phyloP scores from a whole-genome alignment of 2,329 filamentous ascomycete genomes.

The Lachnellula cervina region DNA sequence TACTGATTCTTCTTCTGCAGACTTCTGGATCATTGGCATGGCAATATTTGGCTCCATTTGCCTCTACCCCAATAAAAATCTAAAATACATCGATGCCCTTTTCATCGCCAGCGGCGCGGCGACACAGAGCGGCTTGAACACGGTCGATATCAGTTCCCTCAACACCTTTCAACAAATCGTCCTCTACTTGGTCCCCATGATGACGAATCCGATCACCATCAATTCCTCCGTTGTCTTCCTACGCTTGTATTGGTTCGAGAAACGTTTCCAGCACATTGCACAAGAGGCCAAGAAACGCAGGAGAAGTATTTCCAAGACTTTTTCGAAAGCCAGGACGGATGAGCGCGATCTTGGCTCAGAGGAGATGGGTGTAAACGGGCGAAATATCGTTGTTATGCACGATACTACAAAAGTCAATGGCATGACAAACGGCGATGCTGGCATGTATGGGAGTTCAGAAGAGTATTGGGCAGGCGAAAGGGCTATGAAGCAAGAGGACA shows the following conservation, averaged over 20 bases:
- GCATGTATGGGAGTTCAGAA: slow-evolving; percentile 27
- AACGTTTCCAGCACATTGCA: slow-evolving; percentile 82
- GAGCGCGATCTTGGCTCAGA: slow-evolving; percentile 40
- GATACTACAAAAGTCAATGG: slow-evolving; percentile 44
- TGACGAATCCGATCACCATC: slow-evolving; percentile 79
- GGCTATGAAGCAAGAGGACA: slow-evolving; percentile 14
- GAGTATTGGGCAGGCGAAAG: slow-evolving; percentile 17
- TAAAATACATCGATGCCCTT: slow-evolving; percentile 81
- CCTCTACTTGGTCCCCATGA: slow-evolving; percentile 65
- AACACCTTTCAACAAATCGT: slow-evolving; percentile 70
- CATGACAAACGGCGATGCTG: slow-evolving; percentile 56
- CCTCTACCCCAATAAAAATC: slow-evolving; percentile 58
- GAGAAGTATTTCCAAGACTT: slow-evolving; percentile 57
- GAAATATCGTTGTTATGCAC: slow-evolving; percentile 63
- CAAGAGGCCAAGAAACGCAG: slow-evolving; percentile 65
- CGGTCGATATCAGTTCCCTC: slow-evolving; percentile 62
- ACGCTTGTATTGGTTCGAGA: slow-evolving; percentile 96
- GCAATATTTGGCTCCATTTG: slow-evolving; percentile 71
- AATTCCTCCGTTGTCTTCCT: slow-evolving; percentile 85
- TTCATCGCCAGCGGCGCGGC: slow-evolving; percentile 82
- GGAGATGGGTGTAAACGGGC: slow-evolving; percentile 56
- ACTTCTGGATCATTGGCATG: slow-evolving; percentile 75
- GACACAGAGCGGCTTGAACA: slow-evolving; percentile 92
- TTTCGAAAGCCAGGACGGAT: slow-evolving; percentile 48
- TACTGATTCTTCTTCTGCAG: slow-evolving; percentile 36